Base-by-base conservation (phyloP, 192 early-diverging fungal genomes). In the Rhizophagus sp. region DNA sequence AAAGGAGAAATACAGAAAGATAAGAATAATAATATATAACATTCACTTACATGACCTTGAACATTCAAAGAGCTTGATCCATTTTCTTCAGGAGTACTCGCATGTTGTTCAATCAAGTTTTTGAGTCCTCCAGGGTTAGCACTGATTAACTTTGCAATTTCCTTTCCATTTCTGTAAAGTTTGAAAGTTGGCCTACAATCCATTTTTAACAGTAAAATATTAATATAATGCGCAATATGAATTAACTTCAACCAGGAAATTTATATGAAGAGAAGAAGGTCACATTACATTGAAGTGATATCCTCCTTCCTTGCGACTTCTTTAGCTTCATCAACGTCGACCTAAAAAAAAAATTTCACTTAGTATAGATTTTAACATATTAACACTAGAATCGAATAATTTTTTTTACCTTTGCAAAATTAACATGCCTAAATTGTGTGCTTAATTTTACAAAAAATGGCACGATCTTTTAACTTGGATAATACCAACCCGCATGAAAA, bases 181-280 rank as follows among this genome's bases (percentile, higher is more conserved):
- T 93, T 92, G 88, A 96, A 96, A 25, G 95, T 95, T 49, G 95
- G 95, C 93, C 95, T 96, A 83, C 33, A 74, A 4, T n/a, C 36
- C 36, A 39, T n/a, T n/a, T n/a, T 39, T 34, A 34, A 34, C 34
- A 34, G 34, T 2, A 34, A 1, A n/a, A 34, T 2, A 34, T n/a
- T n/a, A n/a, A n/a, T n/a, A 3, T 34, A 34, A 34, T 34, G 34
- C 3, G 34, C 34, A 34, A 34, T 34, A 34, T 34, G 34, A 34
- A 34, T 34, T 34, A 34, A 39, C n/a, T 4, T 39, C 36, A 5
- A 39, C 5, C 4, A 39, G 36, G 36, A 39, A 39, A 39, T 5
- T 39, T n/a, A 75, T 64, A 17, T n/a, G 41, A 39, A 64, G 36
- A n/a, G 62, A 24, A 30, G 27, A 13, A 73, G n/a, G n/a, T n/a